Evolutionary conservation across 306 rosid genomes (phyloP).

Genomic region (Rubus idaeus): DNA sequence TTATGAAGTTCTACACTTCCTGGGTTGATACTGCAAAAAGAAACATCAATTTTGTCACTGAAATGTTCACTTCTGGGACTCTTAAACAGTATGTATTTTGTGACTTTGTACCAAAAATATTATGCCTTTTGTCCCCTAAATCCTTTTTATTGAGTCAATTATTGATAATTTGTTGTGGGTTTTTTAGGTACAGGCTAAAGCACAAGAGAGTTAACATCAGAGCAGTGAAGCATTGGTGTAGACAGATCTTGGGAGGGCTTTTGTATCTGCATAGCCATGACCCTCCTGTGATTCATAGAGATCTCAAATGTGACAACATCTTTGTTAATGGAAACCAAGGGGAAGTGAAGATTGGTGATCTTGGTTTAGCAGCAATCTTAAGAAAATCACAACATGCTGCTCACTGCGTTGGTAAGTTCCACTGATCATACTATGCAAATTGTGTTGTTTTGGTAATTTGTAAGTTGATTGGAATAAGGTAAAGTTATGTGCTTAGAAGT

Average conservation of each 20-base stretch:
- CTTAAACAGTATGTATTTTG: slow-evolving; percentile 71
- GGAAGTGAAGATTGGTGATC: slow-evolving; percentile 96
- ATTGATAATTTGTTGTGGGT: slow-evolving; percentile 15
- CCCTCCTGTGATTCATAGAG: slow-evolving; percentile 97
- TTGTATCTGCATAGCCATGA: slow-evolving; percentile 83
- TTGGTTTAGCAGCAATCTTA: slow-evolving; percentile 87
- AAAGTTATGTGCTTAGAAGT: slow-evolving; percentile 20
- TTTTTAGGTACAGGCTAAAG: slow-evolving; percentile 72
- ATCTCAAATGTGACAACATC: slow-evolving; percentile 95
- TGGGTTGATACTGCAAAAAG: slow-evolving; percentile 92
- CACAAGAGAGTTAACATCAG: slow-evolving; percentile 78
- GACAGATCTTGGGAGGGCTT: slow-evolving; percentile 92
- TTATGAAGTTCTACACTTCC: slow-evolving; percentile 87
- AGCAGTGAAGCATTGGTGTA: slow-evolving; percentile 95
- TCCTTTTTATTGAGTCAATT: slow-evolving; percentile 3
- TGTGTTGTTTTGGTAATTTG: background rate
- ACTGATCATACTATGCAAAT: background rate
- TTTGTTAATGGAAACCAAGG: slow-evolving; percentile 95
- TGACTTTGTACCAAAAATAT: slow-evolving; percentile 1
- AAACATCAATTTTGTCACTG: slow-evolving; percentile 92
- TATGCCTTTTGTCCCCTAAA: background rate
- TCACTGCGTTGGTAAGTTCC: slow-evolving; percentile 80
- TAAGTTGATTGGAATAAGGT: slow-evolving; percentile 1
- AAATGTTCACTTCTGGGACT: slow-evolving; percentile 97
- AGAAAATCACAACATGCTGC: slow-evolving; percentile 86